These are phyloP conservation scores for Calonectria pseudoreteaudii DNA, from an alignment of 2,329 filamentous ascomycete species.

Conservation along the genomic window DNA sequence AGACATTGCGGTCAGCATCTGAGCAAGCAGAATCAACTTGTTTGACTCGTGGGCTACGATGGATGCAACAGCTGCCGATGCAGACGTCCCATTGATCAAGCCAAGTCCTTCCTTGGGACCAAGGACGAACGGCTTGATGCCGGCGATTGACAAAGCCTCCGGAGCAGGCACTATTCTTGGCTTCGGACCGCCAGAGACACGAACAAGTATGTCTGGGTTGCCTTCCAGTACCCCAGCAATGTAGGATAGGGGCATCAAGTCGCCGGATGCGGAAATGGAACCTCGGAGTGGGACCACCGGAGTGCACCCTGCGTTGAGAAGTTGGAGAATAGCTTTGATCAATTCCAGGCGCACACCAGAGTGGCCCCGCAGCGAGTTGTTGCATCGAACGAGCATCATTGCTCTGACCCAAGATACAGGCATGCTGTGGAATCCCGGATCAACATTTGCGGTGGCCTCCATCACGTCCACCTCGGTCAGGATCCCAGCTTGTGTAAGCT, in stretches of 20 bases:
- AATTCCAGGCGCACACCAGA: not conserved
- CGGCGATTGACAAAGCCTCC: not conserved
- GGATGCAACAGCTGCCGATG: not conserved
- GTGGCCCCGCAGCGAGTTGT: not conserved
- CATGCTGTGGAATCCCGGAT: not conserved
- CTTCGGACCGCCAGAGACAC: not conserved
- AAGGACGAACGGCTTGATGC: not conserved
- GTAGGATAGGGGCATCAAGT: not conserved
- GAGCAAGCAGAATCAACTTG: not conserved
- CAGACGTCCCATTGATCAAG: not conserved
- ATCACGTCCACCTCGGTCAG: not conserved
- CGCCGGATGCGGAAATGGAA: not conserved
- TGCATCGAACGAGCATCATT: not conserved
- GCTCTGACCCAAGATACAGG: not conserved
- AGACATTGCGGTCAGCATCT: not conserved
- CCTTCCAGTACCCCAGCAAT: not conserved
- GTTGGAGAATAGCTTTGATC: not conserved
- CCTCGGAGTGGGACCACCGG: not conserved
- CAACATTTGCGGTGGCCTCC: not conserved
- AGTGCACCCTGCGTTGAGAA: not conserved
- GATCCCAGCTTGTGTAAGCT: not conserved
- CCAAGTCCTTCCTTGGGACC: not conserved
- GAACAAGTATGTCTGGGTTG: not conserved
- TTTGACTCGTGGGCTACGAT: not conserved
- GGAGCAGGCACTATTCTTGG: not conserved